These are phyloP conservation scores for Neckera pumila DNA, from an alignment of 225 moss, liverwort and hornwort species.

Conservation along the genomic window DNA sequence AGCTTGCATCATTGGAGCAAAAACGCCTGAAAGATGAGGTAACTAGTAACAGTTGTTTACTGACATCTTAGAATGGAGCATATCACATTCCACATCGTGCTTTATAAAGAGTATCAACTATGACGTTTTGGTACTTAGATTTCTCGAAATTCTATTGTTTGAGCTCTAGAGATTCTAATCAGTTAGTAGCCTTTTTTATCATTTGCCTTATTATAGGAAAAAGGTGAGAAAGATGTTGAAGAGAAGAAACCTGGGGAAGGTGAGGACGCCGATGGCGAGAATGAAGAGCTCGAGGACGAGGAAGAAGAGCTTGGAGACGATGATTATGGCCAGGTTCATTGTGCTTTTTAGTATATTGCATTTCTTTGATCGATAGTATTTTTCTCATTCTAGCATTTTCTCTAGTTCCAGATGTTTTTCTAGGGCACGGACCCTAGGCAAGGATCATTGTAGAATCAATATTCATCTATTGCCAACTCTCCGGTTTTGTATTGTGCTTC, in stretches of 20 bases:
- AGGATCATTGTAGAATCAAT: not conserved
- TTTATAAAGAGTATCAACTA: not conserved
- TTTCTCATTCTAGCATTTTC: not conserved
- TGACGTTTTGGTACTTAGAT: not conserved
- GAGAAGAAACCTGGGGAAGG: slow-evolving; percentile 52
- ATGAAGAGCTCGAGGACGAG: slow-evolving; percentile 41
- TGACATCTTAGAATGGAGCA: not conserved
- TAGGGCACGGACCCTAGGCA: not conserved
- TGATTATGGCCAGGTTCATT: slow-evolving; percentile 42
- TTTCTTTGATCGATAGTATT: not conserved
- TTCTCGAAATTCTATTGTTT: not conserved
- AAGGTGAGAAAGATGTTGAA: slow-evolving; percentile 36
- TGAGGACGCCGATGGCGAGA: slow-evolving; percentile 41
- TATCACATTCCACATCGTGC: not conserved
- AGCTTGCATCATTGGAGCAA: slow-evolving; percentile 40
- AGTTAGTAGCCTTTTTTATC: not conserved
- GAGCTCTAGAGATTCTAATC: not conserved
- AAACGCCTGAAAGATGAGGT: slow-evolving; percentile 41
- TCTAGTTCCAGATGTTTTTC: not conserved
- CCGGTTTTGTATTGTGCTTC: not conserved
- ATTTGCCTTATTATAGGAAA: slow-evolving; percentile 10
- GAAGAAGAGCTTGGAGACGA: slow-evolving; percentile 46
- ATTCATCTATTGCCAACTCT: not conserved
- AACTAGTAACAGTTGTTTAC: not conserved
- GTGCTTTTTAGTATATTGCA: not conserved